Evolutionary conservation across 768 basidiomycete species (phyloP).

Genomic region (Amanita fuliginea): DNA sequence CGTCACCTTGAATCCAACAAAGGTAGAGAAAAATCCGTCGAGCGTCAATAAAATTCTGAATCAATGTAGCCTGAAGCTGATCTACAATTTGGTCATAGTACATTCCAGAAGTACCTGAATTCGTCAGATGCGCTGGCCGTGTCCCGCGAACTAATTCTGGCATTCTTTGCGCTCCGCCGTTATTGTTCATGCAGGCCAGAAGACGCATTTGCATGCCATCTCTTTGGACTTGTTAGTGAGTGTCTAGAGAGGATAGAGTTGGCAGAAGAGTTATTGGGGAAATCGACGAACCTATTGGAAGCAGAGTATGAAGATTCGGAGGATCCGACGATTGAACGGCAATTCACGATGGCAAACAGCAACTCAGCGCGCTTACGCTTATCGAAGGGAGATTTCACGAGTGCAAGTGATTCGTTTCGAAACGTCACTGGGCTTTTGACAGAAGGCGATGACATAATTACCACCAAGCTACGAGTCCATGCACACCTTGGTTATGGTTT

Average conservation of each 20-base stretch:
- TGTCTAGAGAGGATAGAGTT: constrained; percentile 60
- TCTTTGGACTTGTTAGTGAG: constrained; percentile 81
- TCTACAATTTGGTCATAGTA: constrained; percentile 56
- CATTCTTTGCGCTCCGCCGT: constrained; percentile 73
- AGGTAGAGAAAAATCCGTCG: not conserved
- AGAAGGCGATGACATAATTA: constrained; percentile 28
- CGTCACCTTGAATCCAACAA: constrained; percentile 35
- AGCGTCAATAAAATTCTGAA: not conserved
- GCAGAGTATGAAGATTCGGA: constrained; percentile 82
- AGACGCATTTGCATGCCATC: constrained; percentile 70
- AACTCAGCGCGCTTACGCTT: constrained; percentile 74
- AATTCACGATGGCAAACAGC: constrained; percentile 71
- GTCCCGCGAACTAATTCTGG: constrained; percentile 49
- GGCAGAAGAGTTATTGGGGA: constrained; percentile 43
- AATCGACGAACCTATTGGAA: constrained; percentile 69
- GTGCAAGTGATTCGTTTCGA: constrained; percentile 60
- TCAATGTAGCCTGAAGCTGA: constrained; percentile 66
- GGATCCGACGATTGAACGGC: constrained; percentile 62
- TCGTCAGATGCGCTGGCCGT: constrained; percentile 10
- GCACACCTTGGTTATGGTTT: constrained; percentile 64
- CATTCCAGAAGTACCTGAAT: constrained; percentile 31
- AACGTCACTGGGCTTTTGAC: constrained; percentile 60
- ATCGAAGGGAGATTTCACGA: constrained; percentile 43
- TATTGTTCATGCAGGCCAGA: constrained; percentile 57
- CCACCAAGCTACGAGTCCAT: constrained; percentile 42